Base-by-base conservation (phyloP, 805 yeast species). In the Hermanozyma aechmeae region DNA sequence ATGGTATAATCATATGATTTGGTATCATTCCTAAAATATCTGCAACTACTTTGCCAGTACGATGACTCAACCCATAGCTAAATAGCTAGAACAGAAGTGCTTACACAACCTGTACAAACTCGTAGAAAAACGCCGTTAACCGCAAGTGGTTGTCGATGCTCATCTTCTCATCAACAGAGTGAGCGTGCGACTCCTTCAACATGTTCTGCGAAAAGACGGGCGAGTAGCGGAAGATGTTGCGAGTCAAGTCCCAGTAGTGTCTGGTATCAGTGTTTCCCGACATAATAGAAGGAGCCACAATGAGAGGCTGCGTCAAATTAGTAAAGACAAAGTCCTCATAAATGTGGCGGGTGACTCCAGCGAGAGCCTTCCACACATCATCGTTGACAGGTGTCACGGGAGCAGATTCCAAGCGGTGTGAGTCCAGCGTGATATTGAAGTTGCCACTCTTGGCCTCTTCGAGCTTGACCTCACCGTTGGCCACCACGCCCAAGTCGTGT, bases 221-320 rank as follows among this genome's bases (percentile, higher is more conserved):
- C 24, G 65, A 62, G 47, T 65, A 74, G 33, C 87, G 61, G 56
- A 63, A 80, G 29, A 80, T 76, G 43, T 78, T 68, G 21, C 60
- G 50, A 3, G 79, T 68, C 41, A 80, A 54, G 24, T 53, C 46
- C 85, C 84, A 77, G 51, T 76, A 80, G 43, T 68, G 62, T 33
- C 61, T 57, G 4, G 86, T 79, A 45, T 80, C 87, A 3, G 87
- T 79, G 51, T 78, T 79, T 13, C 79, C 86, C 3, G 80, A 62
- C 66, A 73, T 69, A 23, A 79, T 48, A 15, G 69, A 57, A 3
- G 86, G 84, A 3, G 79, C 61, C 11, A 73, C 65, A 23, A 68
- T 42, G 11, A 65, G 41, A 12, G 58, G 57, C 7, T 53, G 54
- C 15, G 31, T 30, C n/a, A 33, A 36, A n/a, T 55, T 54, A 8